Evolutionary conservation across 495 filamentous ascomycete genomes (phyloP).

Genomic region (Stereocaulon alpinum): DNA sequence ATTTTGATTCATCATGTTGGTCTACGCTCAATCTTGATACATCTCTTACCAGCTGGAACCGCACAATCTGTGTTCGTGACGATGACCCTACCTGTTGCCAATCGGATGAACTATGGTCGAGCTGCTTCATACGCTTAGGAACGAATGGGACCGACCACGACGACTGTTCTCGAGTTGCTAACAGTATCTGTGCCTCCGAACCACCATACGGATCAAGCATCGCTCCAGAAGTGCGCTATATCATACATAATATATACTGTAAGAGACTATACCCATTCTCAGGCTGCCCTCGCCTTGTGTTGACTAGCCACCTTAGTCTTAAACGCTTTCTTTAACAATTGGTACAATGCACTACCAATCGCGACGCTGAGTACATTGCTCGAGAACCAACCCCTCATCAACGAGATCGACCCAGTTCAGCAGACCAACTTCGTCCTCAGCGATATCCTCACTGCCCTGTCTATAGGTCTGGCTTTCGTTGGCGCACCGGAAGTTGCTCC

Average conservation of each 20-base stretch:
- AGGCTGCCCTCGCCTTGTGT: background rate
- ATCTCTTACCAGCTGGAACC: background rate
- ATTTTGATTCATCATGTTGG: background rate
- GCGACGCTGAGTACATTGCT: background rate
- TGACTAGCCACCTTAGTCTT: background rate
- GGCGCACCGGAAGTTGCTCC: background rate
- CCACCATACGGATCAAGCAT: background rate
- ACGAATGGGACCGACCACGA: background rate
- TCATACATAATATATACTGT: conserved; percentile 4
- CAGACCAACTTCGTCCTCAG: conserved; percentile 5
- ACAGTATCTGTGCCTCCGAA: background rate
- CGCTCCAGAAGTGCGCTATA: background rate
- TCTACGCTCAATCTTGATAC: background rate
- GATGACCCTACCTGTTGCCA: background rate
- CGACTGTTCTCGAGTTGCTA: background rate
- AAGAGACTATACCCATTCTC: background rate
- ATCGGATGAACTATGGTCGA: background rate
- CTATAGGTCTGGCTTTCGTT: conserved; percentile 4
- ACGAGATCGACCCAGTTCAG: conserved; percentile 2
- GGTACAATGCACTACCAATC: conserved; percentile 3
- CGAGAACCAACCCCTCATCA: conserved; percentile 3
- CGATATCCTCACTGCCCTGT: conserved; percentile 1
- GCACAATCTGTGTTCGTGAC: background rate
- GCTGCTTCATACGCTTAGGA: background rate
- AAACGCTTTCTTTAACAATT: conserved; percentile 5